Base-by-base conservation (phyloP, 108 stramenopile species). In the Schizochytrium sp. region DNA sequence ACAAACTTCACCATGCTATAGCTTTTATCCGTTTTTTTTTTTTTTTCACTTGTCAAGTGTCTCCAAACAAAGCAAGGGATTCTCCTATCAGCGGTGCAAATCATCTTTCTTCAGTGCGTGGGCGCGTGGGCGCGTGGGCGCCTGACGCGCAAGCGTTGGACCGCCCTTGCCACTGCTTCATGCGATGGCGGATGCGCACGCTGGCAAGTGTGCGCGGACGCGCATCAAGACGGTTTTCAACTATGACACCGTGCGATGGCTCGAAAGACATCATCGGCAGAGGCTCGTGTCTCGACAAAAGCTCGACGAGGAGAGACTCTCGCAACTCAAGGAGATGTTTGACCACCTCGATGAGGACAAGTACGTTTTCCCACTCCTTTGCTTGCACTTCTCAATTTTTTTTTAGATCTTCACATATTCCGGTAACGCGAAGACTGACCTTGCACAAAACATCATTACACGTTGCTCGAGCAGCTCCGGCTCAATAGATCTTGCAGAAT, bases 291-390 rank as follows among this genome's bases (percentile, higher is more conserved):
- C 76, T 12, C 76, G 51, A 23, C 76, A 83, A 53, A 83, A 53
- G 48, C 51, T 83, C 23, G 76, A 83, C 51, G 76, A 53, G 76
- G 76, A 83, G 25, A 21, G 51, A 16, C 45, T 83, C 48, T 23
- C n/a, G n/a, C 76, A 83, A 45, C 76, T 83, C 51, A 47, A 53
- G 28, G 76, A 83, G 51, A 83, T 83, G 76, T 83, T 83, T 83
- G 76, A 83, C 28, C 76, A 83, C 23, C 76, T 83, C n/a, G 76
- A 83, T 34, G 76, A 83, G 51, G 76, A 83, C 28, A 53, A 53
- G 76, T 83, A 83, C 19, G 76, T 83, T 83, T 28, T 8, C 63
- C 34, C 2, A 34, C 34, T 34, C 34, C 1, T 2, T 34, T 34
- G 34, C 34, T 34, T 34, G 34, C 34, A 34, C 34, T 34, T 34